Conservation (phyloP, 352 stramenopile species). For the Globisporangium orthogonon region DNA sequence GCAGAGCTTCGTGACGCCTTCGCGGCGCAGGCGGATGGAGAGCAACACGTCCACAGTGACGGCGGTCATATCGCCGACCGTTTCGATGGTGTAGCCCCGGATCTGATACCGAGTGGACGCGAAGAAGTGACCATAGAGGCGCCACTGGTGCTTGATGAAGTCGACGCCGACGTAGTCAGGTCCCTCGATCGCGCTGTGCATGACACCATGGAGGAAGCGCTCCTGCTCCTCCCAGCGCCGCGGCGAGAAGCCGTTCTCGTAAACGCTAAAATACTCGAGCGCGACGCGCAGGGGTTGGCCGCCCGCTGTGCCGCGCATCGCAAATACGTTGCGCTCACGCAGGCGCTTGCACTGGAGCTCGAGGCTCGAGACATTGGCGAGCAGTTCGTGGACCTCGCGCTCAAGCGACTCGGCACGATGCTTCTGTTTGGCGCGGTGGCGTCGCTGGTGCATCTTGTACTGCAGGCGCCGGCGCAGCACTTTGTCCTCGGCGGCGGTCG, state of each 20-base stretch:
- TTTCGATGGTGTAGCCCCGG: slow-evolving; percentile 24
- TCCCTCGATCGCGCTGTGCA: slow-evolving; percentile 32
- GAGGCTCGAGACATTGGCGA: slow-evolving; percentile 31
- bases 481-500: slow-evolving; percentile 22
- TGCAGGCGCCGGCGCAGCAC: slow-evolving; percentile 37
- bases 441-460: slow-evolving; percentile 66
- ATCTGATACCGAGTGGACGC: slow-evolving; percentile 25
- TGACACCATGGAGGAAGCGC: slow-evolving; percentile 43
- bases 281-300: slow-evolving; percentile 28
- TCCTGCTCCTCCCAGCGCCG: slow-evolving; percentile 25
- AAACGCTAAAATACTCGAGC: slow-evolving; percentile 50
- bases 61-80: slow-evolving; percentile 29
- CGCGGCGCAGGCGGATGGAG: slow-evolving; percentile 27
- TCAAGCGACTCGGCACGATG: slow-evolving; percentile 32
- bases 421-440: slow-evolving; percentile 63
- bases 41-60: slow-evolving; percentile 38
- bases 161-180: slow-evolving; percentile 49
- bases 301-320: slow-evolving; percentile 14
- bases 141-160: slow-evolving; percentile 43
- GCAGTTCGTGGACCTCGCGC: slow-evolving; percentile 31
- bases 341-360: slow-evolving; percentile 23
- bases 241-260: slow-evolving; percentile 35
- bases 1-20: slow-evolving; percentile 37
- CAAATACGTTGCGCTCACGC: slow-evolving; percentile 27
- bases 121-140: slow-evolving; percentile 39